Conservation (phyloP, 106 monocot genomes). For the Dactylorhiza incarnata region DNA sequence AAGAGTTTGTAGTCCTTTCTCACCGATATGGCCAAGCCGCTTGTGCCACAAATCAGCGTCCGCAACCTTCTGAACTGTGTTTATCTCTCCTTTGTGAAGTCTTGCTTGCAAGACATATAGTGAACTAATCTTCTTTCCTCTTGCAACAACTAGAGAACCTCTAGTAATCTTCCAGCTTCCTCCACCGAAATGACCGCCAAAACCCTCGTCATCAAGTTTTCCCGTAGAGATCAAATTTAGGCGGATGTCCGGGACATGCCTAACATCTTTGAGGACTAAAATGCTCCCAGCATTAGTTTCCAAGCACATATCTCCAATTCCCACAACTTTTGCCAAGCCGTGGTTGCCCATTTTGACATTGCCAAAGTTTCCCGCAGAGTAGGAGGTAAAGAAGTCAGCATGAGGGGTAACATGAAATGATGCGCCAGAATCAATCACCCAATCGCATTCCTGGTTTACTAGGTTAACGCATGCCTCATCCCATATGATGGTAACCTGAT, state of each 20-base stretch:
- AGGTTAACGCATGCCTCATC: neutral
- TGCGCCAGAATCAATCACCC: too few relatives aligned
- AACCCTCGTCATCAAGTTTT: neutral
- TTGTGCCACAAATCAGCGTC: neutral
- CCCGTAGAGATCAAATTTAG: neutral
- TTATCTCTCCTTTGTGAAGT: neutral
- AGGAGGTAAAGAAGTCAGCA: neutral
- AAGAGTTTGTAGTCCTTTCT: constrained; percentile 5
- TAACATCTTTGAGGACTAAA: neutral
- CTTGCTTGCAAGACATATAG: neutral
- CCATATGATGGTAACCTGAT: neutral
- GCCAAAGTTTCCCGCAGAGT: neutral
- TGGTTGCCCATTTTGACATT: neutral
- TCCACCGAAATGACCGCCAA: neutral
- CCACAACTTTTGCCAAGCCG: neutral
- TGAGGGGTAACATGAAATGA: neutral
- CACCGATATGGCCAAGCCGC: neutral
- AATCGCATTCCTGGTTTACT: too few relatives aligned
- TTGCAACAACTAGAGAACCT: neutral
- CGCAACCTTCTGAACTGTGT: neutral
- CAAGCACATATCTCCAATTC: neutral
- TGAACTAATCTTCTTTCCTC: neutral
- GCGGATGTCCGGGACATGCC: neutral
- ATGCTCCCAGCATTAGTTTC: neutral
- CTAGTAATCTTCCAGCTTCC: neutral